Evolutionary conservation across 2,329 filamentous ascomycete species (phyloP).

Genomic region (Fusarium protoensiforme): DNA sequence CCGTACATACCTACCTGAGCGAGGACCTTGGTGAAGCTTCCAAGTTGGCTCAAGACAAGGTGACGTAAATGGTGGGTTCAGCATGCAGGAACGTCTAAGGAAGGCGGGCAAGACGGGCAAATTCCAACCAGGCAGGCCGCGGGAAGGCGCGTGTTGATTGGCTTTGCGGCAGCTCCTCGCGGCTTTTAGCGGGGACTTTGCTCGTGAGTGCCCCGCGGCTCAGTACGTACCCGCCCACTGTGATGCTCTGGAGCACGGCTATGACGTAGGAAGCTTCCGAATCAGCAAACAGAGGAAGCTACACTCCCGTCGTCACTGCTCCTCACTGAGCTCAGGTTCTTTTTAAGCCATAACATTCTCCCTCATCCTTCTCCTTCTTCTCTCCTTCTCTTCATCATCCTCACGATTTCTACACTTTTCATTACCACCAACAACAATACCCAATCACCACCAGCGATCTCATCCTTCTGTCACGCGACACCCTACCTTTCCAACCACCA

Average conservation of each 20-base stretch:
- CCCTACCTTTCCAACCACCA: slow-evolving; percentile 19
- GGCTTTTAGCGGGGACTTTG: slow-evolving; percentile 9
- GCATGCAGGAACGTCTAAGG: slow-evolving; percentile 40
- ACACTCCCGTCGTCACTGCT: slow-evolving; percentile 28
- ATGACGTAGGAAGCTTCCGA: slow-evolving; percentile 42
- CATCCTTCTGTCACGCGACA: slow-evolving; percentile 8
- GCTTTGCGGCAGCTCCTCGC: background rate
- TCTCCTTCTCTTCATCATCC: slow-evolving; percentile 29
- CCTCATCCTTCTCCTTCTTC: slow-evolving; percentile 9
- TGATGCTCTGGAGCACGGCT: slow-evolving; percentile 29
- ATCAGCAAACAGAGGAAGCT: slow-evolving; percentile 32
- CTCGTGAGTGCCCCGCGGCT: slow-evolving; percentile 23
- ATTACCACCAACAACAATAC: slow-evolving; percentile 12
- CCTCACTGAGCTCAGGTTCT: slow-evolving; percentile 22
- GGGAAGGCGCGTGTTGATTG: slow-evolving; percentile 14
- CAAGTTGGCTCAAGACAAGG: slow-evolving; percentile 10
- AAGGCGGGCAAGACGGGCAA: slow-evolving; percentile 19
- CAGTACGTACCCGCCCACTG: slow-evolving; percentile 22
- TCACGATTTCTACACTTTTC: slow-evolving; percentile 20
- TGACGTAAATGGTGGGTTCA: slow-evolving; percentile 41
- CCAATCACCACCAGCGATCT: background rate
- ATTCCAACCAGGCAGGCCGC: slow-evolving; percentile 28
- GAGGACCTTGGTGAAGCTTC: background rate
- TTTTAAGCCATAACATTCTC: slow-evolving; percentile 38
- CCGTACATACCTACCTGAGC: background rate